A percentile compares a stretch with the other conserved stretches of the same genome.
phyloP scores from a whole-genome alignment of 257 asterid species.

The Solanum okadae region DNA sequence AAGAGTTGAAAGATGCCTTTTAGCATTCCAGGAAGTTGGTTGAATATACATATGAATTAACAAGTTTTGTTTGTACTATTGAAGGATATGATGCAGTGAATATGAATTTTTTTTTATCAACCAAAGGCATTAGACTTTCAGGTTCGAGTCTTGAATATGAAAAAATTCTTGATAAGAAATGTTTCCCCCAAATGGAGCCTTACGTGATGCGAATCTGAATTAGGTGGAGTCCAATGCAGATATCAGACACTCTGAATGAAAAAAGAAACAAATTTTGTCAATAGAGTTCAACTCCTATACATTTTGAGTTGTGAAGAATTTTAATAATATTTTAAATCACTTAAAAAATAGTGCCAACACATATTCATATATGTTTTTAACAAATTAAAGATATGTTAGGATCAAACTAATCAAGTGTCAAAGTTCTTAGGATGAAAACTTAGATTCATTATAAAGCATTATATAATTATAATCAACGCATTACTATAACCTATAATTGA shows the following conservation, averaged over 20 bases:
- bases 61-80: not conserved
- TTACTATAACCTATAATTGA: too few relatives aligned
- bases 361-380: too few relatives aligned
- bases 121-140: accelerated
- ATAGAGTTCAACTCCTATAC: not conserved
- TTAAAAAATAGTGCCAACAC: too few relatives aligned
- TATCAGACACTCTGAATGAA: too few relatives aligned
- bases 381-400: too few relatives aligned
- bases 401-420: too few relatives aligned
- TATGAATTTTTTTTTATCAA: too few relatives aligned
- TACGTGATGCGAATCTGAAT: not conserved
- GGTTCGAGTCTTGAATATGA: too few relatives aligned
- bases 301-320: not conserved
- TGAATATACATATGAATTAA: not conserved
- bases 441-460: not conserved
- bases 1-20: not conserved
- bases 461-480: not conserved
- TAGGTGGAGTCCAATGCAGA: accelerated
- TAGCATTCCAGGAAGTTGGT: not conserved
- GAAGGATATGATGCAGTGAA: not conserved
- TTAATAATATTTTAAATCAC: too few relatives aligned
- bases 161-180: too few relatives aligned
- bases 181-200: accelerated
- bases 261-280: too few relatives aligned
- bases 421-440: too few relatives aligned